Conservation (phyloP, 352 stramenopile genomes). For the Phytophthora uliginosa region DNA sequence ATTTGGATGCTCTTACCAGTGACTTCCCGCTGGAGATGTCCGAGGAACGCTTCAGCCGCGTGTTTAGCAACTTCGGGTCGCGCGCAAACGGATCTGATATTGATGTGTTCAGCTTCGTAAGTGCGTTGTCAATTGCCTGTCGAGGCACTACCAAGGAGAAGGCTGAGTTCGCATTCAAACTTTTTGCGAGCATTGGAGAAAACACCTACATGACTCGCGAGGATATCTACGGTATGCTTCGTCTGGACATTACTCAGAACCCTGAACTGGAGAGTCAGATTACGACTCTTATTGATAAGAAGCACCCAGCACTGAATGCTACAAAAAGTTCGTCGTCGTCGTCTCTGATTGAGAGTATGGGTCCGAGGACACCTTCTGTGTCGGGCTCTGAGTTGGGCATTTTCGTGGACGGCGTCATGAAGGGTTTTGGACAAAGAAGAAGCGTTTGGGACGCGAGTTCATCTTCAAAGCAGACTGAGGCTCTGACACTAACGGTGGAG, state of each 20-base stretch:
- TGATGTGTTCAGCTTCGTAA: conserved; percentile 91
- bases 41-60: conserved; percentile 77
- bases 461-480: conserved; percentile 38
- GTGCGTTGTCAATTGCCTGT: conserved; percentile 81
- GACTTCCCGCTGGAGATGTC: conserved; percentile 91
- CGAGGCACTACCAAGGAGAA: conserved; percentile 80
- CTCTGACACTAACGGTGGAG: conserved; percentile 63
- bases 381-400: conserved; percentile 83
- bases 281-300: conserved; percentile 70
- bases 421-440: conserved; percentile 57
- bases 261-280: conserved; percentile 74
- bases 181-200: conserved; percentile 72
- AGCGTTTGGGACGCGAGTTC: conserved; percentile 40
- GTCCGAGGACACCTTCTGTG: conserved; percentile 73
- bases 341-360: conserved; percentile 64
- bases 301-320: conserved; percentile 50
- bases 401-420: conserved; percentile 84
- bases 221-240: conserved; percentile 87
- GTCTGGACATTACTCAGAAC: conserved; percentile 85
- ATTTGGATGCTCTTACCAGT: conserved; percentile 80
- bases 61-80: conserved; percentile 85
- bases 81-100: conserved; percentile 85
- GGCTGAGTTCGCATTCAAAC: conserved; percentile 80
- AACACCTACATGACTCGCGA: conserved; percentile 77
- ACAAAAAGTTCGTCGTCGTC: conserved; percentile 64